phyloP scores from a whole-genome alignment of 1,284 basidiomycete genomes.

The Pisolithus thermaeus region DNA sequence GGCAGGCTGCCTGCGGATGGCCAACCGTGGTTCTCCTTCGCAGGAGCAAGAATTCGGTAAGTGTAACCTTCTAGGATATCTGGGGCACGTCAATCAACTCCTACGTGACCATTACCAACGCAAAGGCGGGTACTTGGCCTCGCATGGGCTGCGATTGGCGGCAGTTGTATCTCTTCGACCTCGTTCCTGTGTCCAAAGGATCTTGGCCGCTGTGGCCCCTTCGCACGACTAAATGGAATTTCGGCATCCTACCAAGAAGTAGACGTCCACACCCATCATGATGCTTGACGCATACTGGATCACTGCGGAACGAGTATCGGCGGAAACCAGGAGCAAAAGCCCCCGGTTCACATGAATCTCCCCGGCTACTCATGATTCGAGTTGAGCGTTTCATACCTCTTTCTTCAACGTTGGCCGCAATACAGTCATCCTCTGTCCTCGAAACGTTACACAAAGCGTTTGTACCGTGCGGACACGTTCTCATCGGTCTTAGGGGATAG shows the following conservation, averaged over 20 bases:
- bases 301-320: too few relatives aligned
- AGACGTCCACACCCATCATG: not conserved
- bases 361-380: too few relatives aligned
- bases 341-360: too few relatives aligned
- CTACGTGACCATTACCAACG: conserved; percentile 11
- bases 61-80: not conserved
- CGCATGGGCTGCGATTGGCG: conserved; percentile 21
- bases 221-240: not conserved
- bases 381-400: too few relatives aligned
- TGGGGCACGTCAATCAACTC: too few relatives aligned
- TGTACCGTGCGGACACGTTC: conserved; percentile 51
- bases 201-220: not conserved
- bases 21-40: conserved; percentile 15
- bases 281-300: too few relatives aligned
- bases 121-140: conserved; percentile 21
- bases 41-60: conserved; percentile 20
- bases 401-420: conserved; percentile 91
- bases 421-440: conserved; percentile 68
- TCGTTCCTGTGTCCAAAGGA: conserved; percentile 5
- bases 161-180: conserved; percentile 13
- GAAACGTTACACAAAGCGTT: conserved; percentile 49
- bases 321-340: too few relatives aligned
- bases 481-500: conserved; percentile 35
- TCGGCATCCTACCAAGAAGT: not conserved
- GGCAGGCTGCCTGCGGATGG: conserved; percentile 6